phyloP scores from a whole-genome alignment of 2,329 filamentous ascomycete genomes.

The Diaporthe sp. region DNA sequence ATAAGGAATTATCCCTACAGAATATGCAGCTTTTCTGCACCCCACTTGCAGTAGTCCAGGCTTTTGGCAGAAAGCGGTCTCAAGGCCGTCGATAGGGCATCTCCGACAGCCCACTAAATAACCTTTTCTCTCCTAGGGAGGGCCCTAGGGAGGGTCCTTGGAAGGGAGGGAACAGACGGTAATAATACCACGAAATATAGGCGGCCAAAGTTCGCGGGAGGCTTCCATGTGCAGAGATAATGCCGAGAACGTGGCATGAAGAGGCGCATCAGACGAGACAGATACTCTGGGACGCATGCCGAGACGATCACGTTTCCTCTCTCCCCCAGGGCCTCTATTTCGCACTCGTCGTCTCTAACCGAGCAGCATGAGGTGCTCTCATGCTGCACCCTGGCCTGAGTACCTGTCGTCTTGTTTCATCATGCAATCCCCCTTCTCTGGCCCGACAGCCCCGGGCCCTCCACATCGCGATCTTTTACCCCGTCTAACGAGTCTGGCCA shows the following conservation, averaged over 20 bases:
- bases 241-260: slow-evolving; percentile 13
- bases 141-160: slow-evolving; percentile 3
- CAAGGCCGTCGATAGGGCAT: slow-evolving; percentile 13
- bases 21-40: not conserved
- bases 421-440: slow-evolving; percentile 4
- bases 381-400: not conserved
- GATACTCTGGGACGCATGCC: not conserved
- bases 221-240: slow-evolving; percentile 6
- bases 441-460: not conserved
- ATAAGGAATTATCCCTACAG: not conserved
- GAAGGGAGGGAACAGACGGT: not conserved
- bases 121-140: slow-evolving; percentile 10
- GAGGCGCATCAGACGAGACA: slow-evolving; percentile 16
- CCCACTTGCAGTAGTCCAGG: not conserved
- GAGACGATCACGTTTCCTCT: slow-evolving; percentile 12
- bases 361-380: not conserved
- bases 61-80: not conserved
- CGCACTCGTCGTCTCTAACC: not conserved
- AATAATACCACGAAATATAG: not conserved
- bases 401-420: slow-evolving; percentile 9
- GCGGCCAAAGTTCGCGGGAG: not conserved
- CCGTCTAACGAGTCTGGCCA: not conserved
- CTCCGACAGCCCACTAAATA: slow-evolving; percentile 14
- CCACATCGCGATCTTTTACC: slow-evolving; percentile 1
- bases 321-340: not conserved